Evolutionary conservation across 768 basidiomycete genomes (phyloP).

Genomic region (Auriscalpium microsporum): DNA sequence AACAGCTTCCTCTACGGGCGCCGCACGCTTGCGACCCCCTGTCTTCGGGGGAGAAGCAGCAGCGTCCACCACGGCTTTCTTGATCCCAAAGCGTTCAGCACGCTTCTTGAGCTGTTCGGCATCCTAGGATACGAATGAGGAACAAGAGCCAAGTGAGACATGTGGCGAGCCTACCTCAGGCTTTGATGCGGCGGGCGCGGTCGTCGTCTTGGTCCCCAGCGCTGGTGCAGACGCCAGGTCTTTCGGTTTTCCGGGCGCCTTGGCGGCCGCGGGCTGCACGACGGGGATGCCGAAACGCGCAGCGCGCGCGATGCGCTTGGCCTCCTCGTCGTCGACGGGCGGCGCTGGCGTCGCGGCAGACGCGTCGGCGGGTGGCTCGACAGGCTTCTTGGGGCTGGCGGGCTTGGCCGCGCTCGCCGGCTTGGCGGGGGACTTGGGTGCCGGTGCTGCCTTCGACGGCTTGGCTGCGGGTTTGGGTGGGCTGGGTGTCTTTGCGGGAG

Average conservation of each 20-base stretch:
- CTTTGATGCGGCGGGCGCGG: neutral
- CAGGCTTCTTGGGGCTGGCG: neutral
- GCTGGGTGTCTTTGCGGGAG: neutral
- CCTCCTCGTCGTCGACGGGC: constrained; percentile 39
- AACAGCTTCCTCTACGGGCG: constrained; percentile 31
- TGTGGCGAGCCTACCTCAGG: neutral
- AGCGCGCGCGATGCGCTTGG: constrained; percentile 52
- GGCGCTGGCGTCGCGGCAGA: constrained; percentile 5
- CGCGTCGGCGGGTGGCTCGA: neutral
- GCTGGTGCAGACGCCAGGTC: constrained; percentile 14
- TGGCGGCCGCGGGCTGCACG: constrained; percentile 28
- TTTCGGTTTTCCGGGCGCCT: constrained; percentile 15
- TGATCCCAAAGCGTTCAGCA: constrained; percentile 46
- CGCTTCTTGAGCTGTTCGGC: constrained; percentile 43
- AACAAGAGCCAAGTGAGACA: neutral
- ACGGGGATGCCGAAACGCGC: constrained; percentile 66
- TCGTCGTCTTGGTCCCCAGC: constrained; percentile 11
- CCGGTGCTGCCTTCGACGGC: neutral
- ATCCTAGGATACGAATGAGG: constrained; percentile 4
- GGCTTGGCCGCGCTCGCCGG: neutral
- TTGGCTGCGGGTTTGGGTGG: constrained; percentile 1
- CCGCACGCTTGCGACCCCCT: constrained; percentile 23
- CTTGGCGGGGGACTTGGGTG: neutral
- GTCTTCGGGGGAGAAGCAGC: neutral
- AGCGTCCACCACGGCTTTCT: neutral